Evolutionary conservation across 2,329 filamentous ascomycete species (phyloP).

Genomic region (Colletotrichum shisoi): DNA sequence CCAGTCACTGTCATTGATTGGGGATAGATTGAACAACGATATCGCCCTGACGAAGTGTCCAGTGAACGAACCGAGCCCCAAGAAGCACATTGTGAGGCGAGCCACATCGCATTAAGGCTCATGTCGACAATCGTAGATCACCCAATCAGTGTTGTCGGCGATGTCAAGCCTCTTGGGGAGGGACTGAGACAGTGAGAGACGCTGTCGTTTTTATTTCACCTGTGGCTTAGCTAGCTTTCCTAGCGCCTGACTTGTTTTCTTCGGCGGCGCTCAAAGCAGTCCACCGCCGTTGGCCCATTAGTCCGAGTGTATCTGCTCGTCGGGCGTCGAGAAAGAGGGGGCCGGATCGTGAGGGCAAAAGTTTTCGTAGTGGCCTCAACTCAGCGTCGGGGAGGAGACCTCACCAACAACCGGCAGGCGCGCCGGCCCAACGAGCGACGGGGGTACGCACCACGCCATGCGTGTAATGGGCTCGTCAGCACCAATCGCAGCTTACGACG

Average conservation of each 20-base stretch:
- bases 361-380: background rate
- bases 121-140: slow-evolving; percentile 16
- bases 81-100: background rate
- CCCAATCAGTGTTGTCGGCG: slow-evolving; percentile 20
- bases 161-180: background rate
- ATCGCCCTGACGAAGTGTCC: background rate
- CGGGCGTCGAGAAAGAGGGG: background rate
- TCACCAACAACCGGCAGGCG: background rate
- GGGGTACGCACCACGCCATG: background rate
- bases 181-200: slow-evolving; percentile 10
- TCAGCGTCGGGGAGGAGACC: too few species aligned
- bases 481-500: slow-evolving; percentile 13
- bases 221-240: slow-evolving; percentile 1
- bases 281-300: background rate
- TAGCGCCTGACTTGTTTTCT: background rate
- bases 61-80: background rate
- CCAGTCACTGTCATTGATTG: background rate
- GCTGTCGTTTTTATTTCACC: background rate
- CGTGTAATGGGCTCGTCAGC: background rate
- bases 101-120: background rate
- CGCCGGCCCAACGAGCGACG: background rate
- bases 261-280: background rate
- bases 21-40: background rate
- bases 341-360: background rate
- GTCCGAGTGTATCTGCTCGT: background rate